These are phyloP conservation scores for Fagopyrum esculentum DNA, from an alignment of 148 eudicot genomes.

Conservation along the genomic window DNA sequence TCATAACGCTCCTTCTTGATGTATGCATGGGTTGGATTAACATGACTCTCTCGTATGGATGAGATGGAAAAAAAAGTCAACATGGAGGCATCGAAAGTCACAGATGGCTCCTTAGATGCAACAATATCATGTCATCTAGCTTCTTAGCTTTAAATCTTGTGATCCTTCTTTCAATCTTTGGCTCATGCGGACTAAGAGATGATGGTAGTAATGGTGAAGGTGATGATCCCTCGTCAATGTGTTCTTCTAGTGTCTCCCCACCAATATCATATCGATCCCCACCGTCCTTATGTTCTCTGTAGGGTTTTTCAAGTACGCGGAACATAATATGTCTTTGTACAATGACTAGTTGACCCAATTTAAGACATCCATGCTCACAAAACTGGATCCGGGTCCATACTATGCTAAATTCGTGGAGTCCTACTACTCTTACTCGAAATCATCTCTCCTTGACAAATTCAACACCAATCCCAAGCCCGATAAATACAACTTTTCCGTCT, in stretches of 20 bases:
- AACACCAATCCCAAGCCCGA: conserved; percentile 24
- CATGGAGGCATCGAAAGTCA: too few species aligned
- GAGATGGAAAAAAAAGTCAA: too few species aligned
- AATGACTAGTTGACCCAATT: conserved; percentile 21
- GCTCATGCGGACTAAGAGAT: too few species aligned
- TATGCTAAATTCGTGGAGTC: conserved; percentile 41
- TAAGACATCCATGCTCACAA: conserved; percentile 24
- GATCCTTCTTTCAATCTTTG: too few species aligned
- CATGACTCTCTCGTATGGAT: too few species aligned
- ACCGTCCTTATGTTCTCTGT: conserved; percentile 16
- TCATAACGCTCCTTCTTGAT: too few species aligned
- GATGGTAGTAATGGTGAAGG: too few species aligned
- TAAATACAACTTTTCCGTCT: background rate
- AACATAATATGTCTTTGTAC: conserved; percentile 21
- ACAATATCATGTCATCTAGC: too few species aligned
- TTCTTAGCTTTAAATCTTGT: too few species aligned
- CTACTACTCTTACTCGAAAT: conserved; percentile 27
- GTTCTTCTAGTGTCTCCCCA: conserved; percentile 20
- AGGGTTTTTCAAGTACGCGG: conserved; percentile 26
- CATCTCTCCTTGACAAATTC: conserved; percentile 23
- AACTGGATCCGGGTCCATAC: conserved; percentile 37
- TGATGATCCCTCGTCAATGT: background rate
- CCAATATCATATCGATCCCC: conserved; percentile 18
- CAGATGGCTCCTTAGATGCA: too few species aligned
- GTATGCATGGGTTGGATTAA: too few species aligned